These are phyloP conservation scores for Rubus idaeus DNA, from an alignment of 306 rosid genomes.

Conservation along the genomic window DNA sequence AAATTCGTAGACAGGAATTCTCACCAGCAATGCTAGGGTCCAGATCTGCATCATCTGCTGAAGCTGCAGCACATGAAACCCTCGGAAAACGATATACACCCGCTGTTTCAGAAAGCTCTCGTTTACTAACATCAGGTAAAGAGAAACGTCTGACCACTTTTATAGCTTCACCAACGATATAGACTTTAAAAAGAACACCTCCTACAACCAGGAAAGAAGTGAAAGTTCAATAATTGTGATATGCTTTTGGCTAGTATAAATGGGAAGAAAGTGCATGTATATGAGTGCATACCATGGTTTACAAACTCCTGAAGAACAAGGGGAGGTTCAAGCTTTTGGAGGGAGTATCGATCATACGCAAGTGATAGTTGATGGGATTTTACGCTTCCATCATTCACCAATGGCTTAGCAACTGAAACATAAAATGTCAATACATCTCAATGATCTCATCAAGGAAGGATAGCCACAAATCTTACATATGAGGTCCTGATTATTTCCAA, in stretches of 20 bases:
- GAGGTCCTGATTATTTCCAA: background rate
- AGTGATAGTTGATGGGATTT: conserved; percentile 87
- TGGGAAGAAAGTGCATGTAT: background rate
- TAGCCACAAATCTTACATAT: background rate
- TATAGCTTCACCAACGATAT: conserved; percentile 87
- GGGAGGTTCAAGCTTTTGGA: conserved; percentile 85
- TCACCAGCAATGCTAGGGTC: conserved; percentile 83
- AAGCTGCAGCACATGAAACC: conserved; percentile 95
- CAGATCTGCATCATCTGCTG: conserved; percentile 93
- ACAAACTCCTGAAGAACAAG: conserved; percentile 94
- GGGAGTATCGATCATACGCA: conserved; percentile 74
- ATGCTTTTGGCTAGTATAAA: conserved; percentile 9
- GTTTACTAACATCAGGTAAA: conserved; percentile 72
- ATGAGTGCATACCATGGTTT: conserved; percentile 65
- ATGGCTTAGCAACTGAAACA: conserved; percentile 85
- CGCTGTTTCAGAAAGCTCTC: conserved; percentile 68
- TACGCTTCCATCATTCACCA: conserved; percentile 90
- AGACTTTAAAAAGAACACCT: conserved; percentile 91
- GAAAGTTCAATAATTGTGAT: conserved; percentile 14
- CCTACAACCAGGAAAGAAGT: conserved; percentile 44
- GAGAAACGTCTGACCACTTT: conserved; percentile 93
- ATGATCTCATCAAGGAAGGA: conserved; percentile 2
- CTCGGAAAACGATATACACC: conserved; percentile 77
- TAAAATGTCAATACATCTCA: conserved; percentile 22
- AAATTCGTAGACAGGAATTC: conserved; percentile 23